Base-by-base conservation (phyloP, 75 land plant species). In the Pinus taeda region DNA sequence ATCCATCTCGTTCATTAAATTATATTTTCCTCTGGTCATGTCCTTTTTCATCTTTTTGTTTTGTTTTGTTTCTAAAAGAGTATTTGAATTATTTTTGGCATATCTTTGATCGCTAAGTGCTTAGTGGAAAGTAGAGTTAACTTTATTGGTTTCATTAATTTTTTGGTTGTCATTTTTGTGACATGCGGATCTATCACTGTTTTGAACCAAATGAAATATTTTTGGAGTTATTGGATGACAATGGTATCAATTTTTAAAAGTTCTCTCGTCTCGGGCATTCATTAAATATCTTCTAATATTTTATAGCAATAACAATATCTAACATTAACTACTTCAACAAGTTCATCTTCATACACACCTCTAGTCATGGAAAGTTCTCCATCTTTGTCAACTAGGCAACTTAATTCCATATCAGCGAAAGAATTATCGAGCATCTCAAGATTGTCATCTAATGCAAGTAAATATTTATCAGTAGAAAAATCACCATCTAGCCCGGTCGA, bases 21-120 rank as follows among this genome's bases (percentile, higher is more conserved):
- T 39, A 6, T 5, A 39, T 39, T 39, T 33, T 33, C 33, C 33
- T 33, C 33, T 33, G 33, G 33, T 1, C 33, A 33, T 33, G 33
- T 33, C 33, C 33, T 33, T 33, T 33, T 33, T 1, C 33, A 1
- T 33, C 33, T 33, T 33, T 33, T 33, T 33, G 26, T 26, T 26
- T 26, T 33, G 33, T 33, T 33, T 33, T 33, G 33, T 33, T 33
- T 33, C 2, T 2, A 1, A 33, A 33, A 33, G 1, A 33, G 33
- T 33, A 33, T 33, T 2, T 33, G 33, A 1, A 33, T 33, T 33
- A 33, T 33, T 1, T 33, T 33, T 2, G 33, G 33, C 33, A 33
- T 33, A 33, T 33, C 33, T 1, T 33, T 33, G 33, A 33, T 33
- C 6, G 6, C 33, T 56, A 97, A 96, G 42, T 39, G 5, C 5